Evolutionary conservation across 192 early-diverging fungal species (phyloP), one percentile per base, ranked within the genome.

Genomic region (Rhizophagus sp.): DNA sequence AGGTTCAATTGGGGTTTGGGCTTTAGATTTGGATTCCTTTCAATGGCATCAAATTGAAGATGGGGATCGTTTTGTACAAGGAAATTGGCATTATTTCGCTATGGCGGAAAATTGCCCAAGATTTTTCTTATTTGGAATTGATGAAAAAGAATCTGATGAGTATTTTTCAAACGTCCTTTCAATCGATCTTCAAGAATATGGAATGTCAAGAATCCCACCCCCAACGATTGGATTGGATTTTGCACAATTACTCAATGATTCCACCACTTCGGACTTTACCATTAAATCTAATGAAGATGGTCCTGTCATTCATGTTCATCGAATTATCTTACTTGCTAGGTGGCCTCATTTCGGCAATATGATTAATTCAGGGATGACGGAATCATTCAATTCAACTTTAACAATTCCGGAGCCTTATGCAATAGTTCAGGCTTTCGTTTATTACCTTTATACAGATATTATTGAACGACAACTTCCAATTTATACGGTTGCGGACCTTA

Each of bases 301-400:
- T 63, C 83, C 83, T 10, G 82, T 86, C 4, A 87, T 93, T 52
- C 76, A 80, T 47, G 89, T 87, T 24, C 92, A 93, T 75, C 83
- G 82, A 33, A 78, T 91, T n/a, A 84, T 93, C 11, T 77, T 93
- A 4, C 65, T 88, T 50, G 88, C 92, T 5, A 84, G 92, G 71
- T 93, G 92, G 92, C 88, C 90, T 0, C 88, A 91, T 73, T 93
- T 92, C 81, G 75, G 80, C 10, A 84, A 85, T 65, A 79, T 91
- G 73, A 75, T 87, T 19, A 81, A 85, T 69, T 88, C 91, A 1
- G 91, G 87, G 22, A 90, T 89, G 88, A 66, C 78, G 1, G 91
- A 93, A 76, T 83, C 91, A 4, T 75, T 85, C 22, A 79, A 64
- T 13, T 83, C 67, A 73, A 84, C 83, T 8, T 47, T 91, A 61